Percentiles rank a stretch among this genome's conserved stretches.
phyloP scores from a whole-genome alignment of 2,329 filamentous ascomycete genomes.

The Trichoderma cornu-damae region DNA sequence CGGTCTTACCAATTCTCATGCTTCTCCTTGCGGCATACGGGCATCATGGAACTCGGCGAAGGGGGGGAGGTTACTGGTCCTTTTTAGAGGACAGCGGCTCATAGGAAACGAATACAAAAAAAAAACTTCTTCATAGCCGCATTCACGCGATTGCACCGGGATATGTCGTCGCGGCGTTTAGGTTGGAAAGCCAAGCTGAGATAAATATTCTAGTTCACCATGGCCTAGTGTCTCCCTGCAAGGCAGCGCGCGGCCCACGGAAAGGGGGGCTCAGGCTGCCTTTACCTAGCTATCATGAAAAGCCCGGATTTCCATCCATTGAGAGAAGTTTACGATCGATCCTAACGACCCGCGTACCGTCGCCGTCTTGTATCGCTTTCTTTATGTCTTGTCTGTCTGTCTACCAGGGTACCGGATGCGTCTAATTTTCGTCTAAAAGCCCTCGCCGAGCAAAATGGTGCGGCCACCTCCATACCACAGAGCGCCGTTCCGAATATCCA shows the following conservation, averaged over 20 bases:
- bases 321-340: neutral
- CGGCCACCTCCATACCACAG: conserved; percentile 87
- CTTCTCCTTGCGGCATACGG: conserved; percentile 42
- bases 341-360: too few relatives aligned
- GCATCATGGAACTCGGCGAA: conserved; percentile 48
- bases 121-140: conserved; percentile 21
- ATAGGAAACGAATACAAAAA: conserved; percentile 42
- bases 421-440: conserved; percentile 43
- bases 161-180: conserved; percentile 1
- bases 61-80: conserved; percentile 41
- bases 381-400: neutral
- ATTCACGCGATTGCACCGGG: conserved; percentile 14
- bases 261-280: conserved; percentile 1
- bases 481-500: conserved; percentile 68
- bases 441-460: conserved; percentile 59
- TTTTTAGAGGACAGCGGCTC: conserved; percentile 39
- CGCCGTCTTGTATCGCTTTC: neutral
- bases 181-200: conserved; percentile 6
- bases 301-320: neutral
- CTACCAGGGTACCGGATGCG: neutral
- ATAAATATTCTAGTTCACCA: conserved; percentile 3
- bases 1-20: conserved; percentile 39
- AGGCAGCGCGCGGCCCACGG: neutral
- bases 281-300: conserved; percentile 11
- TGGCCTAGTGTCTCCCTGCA: conserved; percentile 10